phyloP scores from a whole-genome alignment of 208 protist genomes.

The Crithidia mellificae region DNA sequence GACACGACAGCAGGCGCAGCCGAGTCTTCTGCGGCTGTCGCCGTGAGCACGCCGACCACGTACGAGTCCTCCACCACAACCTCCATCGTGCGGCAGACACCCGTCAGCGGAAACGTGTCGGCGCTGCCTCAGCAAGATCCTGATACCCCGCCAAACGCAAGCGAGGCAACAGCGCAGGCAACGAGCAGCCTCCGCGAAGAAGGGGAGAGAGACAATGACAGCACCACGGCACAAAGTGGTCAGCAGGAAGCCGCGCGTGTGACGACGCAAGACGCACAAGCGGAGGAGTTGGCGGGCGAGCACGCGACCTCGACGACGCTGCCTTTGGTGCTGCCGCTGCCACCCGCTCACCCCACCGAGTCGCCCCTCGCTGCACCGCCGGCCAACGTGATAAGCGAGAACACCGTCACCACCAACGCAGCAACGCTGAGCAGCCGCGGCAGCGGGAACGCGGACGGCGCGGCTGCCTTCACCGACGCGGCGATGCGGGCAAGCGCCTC shows the following conservation, averaged over 20 bases:
- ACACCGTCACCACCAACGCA: too few relatives aligned
- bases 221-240: neutral
- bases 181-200: too few relatives aligned
- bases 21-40: too few relatives aligned
- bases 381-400: neutral
- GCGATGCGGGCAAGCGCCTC: neutral
- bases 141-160: neutral
- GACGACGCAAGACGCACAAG: neutral
- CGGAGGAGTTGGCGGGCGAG: neutral
- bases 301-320: neutral
- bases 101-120: neutral
- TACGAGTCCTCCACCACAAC: conserved; percentile 4
- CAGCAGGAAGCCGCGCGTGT: neutral
- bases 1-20: neutral
- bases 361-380: neutral
- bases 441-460: neutral
- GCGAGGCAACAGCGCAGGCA: neutral
- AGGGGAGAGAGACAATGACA: neutral
- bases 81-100: neutral
- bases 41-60: conserved; percentile 3
- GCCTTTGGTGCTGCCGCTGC: conserved; percentile 2
- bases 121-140: neutral
- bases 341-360: neutral
- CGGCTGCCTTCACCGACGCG: neutral
- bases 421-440: neutral